Base-by-base conservation (phyloP, 306 rosid genomes). In the Vigna hirtella region DNA sequence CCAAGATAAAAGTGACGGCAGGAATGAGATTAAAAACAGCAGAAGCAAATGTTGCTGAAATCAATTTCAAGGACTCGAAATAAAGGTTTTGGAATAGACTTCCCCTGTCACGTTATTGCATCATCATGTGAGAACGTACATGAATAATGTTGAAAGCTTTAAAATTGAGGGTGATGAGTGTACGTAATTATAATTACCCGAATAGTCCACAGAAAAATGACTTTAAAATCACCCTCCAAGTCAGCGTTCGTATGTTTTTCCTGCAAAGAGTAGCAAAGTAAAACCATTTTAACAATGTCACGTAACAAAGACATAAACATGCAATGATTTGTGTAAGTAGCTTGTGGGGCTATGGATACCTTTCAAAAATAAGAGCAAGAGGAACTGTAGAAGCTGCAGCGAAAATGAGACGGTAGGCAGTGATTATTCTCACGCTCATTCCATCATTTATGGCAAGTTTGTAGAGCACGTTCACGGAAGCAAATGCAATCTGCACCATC, bases 391-490 rank as follows among this genome's bases (percentile, higher is more conserved):
- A 53, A 53, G 14, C 13, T 18, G 28, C 14, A 0, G 5, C 20
- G 4, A 18, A 53, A 18, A 53, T 53, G 28, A 7, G 28, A 18
- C 28, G 59, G 57, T 53, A 53, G 59, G 59, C 59, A 53, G 59
- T 53, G 4, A 53, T 81, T 5, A 90, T 42, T 59, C 58, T 81
- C 18, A 77, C 4, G 51, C 72, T 84, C 95, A 90, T 90, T 76
- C 88, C 97, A 70, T 78, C 92, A 2, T 80, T 69, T 4, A 70
- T 62, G 6, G 82, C 92, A 16, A 88, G 51, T 53, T 90, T 85
- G 85, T 83, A 86, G 8, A 90, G 50, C 20, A 89, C 62, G 38
- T 85, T 89, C 22, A 79, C 82, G 2, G 85, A 86, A 0, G 89
- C 83, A 22, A 51, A 87, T 15, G 78, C 16, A 15, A 82, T 3